Evolutionary conservation across 2,329 filamentous ascomycete species (phyloP).

Genomic region (Claviceps lovelessii): DNA sequence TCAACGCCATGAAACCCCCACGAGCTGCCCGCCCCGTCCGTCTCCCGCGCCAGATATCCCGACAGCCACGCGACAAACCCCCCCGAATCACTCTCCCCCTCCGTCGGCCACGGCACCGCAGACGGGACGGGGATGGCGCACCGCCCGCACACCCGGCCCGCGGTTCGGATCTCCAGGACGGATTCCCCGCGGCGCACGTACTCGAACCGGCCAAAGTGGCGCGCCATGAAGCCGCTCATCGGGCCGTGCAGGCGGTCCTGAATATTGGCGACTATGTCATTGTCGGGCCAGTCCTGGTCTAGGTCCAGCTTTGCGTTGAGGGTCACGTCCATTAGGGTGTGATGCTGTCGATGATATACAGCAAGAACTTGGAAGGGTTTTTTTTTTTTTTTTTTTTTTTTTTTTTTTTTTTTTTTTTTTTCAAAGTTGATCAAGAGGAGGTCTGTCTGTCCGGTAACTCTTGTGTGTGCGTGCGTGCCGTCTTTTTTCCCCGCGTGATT

Average conservation of each 20-base stretch:
- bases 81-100: background rate
- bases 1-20: background rate
- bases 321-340: too few relatives aligned
- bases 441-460: too few relatives aligned
- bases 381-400: too few relatives aligned
- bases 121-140: background rate
- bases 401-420: too few relatives aligned
- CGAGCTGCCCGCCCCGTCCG: background rate
- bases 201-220: slow-evolving; percentile 7
- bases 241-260: slow-evolving; percentile 8
- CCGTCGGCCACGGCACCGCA: too few relatives aligned
- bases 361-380: too few relatives aligned
- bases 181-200: slow-evolving; percentile 5
- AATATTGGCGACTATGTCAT: background rate
- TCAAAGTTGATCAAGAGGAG: too few relatives aligned
- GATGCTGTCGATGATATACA: too few relatives aligned
- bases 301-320: too few relatives aligned
- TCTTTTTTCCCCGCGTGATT: too few relatives aligned
- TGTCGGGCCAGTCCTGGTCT: background rate
- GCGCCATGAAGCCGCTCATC: slow-evolving; percentile 8
- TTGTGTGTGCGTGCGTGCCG: too few relatives aligned
- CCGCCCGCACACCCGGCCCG: background rate
- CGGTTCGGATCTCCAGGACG: slow-evolving; percentile 3
- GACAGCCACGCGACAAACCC: slow-evolving; percentile 8
- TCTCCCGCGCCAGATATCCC: slow-evolving; percentile 4